Conservation (phyloP, 345 rosid species). For the Trapa incisa region DNA sequence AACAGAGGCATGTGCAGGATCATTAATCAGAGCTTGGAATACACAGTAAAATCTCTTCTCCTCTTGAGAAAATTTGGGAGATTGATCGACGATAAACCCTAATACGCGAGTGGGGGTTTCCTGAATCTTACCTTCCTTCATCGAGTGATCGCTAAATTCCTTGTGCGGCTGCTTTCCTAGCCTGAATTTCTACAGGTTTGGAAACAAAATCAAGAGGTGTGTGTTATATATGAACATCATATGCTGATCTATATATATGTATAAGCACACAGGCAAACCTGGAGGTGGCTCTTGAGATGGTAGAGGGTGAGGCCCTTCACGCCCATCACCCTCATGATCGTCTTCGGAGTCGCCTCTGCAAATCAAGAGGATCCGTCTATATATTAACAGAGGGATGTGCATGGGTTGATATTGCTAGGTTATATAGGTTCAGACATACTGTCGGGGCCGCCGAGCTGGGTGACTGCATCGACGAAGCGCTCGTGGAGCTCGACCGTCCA, state of each 20-base stretch:
- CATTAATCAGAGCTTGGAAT: not conserved
- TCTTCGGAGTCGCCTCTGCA: slow-evolving; percentile 97
- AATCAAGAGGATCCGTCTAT: not conserved
- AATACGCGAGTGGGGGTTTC: not conserved
- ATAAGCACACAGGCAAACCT: slow-evolving; percentile 29
- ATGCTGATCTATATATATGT: not conserved
- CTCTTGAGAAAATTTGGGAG: no score
- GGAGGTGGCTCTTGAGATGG: slow-evolving; percentile 99
- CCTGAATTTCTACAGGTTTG: slow-evolving; percentile 60
- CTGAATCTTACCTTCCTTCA: slow-evolving; percentile 62
- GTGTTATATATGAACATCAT: not conserved
- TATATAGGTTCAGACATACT: slow-evolving; percentile 23
- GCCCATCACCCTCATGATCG: slow-evolving; percentile 99
- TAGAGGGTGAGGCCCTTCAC: slow-evolving; percentile 99
- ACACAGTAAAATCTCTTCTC: no score
- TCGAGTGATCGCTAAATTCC: slow-evolving; percentile 88
- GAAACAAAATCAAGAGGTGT: slow-evolving; percentile 7
- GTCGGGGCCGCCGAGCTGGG: slow-evolving; percentile 98
- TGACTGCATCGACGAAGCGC: slow-evolving; percentile 95
- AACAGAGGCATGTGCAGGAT: not conserved
- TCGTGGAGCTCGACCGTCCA: slow-evolving; percentile 99
- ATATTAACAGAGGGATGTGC: no score
- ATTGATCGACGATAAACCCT: not conserved
- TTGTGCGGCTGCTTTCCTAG: slow-evolving; percentile 99
- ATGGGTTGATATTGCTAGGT: no score